Percentiles rank a stretch among this genome's conserved stretches.
These are phyloP conservation scores for Diutina ranongensis DNA, from an alignment of 1,139 yeast genomes.

Conservation along the genomic window DNA sequence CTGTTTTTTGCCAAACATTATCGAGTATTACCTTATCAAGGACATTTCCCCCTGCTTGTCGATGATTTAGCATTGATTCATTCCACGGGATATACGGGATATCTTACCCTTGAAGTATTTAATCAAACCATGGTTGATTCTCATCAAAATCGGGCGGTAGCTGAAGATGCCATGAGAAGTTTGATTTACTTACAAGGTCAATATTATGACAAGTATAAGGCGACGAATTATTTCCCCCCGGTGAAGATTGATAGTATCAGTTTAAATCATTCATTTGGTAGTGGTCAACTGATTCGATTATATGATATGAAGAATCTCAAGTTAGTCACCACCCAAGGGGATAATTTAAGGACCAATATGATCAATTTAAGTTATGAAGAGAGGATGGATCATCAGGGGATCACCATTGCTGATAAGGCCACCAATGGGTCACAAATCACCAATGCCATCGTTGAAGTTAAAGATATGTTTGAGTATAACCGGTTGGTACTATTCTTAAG, in stretches of 20 bases:
- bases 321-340: not conserved
- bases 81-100: conserved; percentile 7
- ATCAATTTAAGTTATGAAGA: conserved; percentile 1
- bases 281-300: not conserved
- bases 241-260: not conserved
- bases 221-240: not conserved
- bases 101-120: conserved; percentile 8
- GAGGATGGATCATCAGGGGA: conserved; percentile 4
- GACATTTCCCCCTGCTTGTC: conserved; percentile 4
- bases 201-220: not conserved
- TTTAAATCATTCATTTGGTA: not conserved
- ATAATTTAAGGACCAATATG: not conserved
- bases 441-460: conserved; percentile 2
- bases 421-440: not conserved
- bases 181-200: conserved; percentile 6
- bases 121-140: conserved; percentile 7
- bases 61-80: not conserved
- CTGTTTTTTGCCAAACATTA: conserved; percentile 2
- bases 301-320: conserved; percentile 2
- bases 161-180: conserved; percentile 7
- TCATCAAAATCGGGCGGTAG: conserved; percentile 7
- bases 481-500: conserved; percentile 6
- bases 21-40: conserved; percentile 6
- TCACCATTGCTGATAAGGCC: not conserved
- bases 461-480: conserved; percentile 3